Conservation (phyloP, 1,284 basidiomycete species). For the Cryptococcus jaspeensis region DNA sequence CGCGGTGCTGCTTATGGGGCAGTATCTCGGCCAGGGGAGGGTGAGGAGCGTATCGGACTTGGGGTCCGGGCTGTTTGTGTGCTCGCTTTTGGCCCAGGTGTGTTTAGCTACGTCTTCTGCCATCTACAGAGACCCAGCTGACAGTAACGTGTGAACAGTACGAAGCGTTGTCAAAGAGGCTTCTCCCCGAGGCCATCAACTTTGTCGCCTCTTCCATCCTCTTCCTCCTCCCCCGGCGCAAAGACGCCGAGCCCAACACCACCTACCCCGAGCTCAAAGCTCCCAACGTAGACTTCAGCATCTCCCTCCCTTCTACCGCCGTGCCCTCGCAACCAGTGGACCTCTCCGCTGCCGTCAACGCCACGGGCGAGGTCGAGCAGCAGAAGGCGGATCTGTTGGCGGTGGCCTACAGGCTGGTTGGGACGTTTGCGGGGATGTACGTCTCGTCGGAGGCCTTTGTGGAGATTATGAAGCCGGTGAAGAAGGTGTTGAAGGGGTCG, state of each 20-base stretch:
- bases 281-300: conserved; percentile 35
- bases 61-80: conserved; percentile 83
- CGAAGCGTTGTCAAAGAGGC: conserved; percentile 77
- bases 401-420: conserved; percentile 63
- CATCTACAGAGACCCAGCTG: not conserved
- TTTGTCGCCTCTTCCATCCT: conserved; percentile 71
- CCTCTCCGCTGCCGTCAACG: conserved; percentile 21
- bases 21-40: conserved; percentile 83
- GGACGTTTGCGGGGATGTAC: conserved; percentile 70
- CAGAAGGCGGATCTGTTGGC: conserved; percentile 53
- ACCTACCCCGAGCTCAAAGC: conserved; percentile 68
- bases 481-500: conserved; percentile 61
- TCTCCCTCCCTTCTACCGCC: conserved; percentile 18
- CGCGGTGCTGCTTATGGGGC: conserved; percentile 80
- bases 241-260: conserved; percentile 55
- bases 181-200: conserved; percentile 87
- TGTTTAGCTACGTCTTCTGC: conserved; percentile 9
- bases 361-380: conserved; percentile 56
- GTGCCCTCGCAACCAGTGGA: conserved; percentile 31
- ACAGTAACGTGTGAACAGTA: conserved; percentile 58
- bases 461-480: conserved; percentile 74
- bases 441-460: conserved; percentile 75
- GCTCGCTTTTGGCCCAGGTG: conserved; percentile 66
- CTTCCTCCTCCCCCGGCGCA: conserved; percentile 64
- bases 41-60: conserved; percentile 74